These are phyloP conservation scores for Aspergillus sp. DNA, from an alignment of 2,329 filamentous ascomycete species.

Conservation along the genomic window DNA sequence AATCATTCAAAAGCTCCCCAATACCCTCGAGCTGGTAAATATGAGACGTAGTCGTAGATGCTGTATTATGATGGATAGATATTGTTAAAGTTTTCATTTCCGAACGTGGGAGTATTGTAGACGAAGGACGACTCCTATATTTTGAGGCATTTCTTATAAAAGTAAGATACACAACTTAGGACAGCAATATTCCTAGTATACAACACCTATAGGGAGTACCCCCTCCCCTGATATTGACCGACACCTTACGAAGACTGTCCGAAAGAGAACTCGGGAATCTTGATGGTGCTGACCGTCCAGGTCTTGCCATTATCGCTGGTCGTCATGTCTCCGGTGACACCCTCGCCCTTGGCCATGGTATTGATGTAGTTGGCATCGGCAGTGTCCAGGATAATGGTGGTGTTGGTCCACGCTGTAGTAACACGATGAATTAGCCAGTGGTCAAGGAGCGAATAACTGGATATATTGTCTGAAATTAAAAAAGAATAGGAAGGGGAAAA, in stretches of 20 bases:
- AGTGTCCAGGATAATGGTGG: conserved; percentile 31
- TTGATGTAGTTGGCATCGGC: conserved; percentile 30
- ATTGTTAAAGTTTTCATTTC: no score
- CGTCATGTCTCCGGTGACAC: conserved; percentile 38
- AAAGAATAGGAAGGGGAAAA: not conserved
- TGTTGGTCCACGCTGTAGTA: conserved; percentile 33
- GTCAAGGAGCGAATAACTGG: not conserved
- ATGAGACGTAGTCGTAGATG: no score
- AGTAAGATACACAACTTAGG: no score
- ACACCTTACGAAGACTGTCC: conserved; percentile 2
- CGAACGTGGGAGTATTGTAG: no score
- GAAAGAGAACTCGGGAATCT: conserved; percentile 25
- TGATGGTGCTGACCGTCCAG: conserved; percentile 39
- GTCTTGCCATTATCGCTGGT: conserved; percentile 40
- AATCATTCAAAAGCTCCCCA: no score
- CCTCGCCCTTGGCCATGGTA: conserved; percentile 32
- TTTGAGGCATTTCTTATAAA: no score
- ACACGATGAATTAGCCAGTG: not conserved
- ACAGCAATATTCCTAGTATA: no score
- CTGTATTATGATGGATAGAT: no score
- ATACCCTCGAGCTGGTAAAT: no score
- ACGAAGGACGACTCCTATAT: no score
- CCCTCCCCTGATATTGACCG: no score
- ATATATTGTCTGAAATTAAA: not conserved
- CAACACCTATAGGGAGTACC: no score